phyloP scores from a whole-genome alignment of 1,284 basidiomycete genomes.

The Irpex lacteus region DNA sequence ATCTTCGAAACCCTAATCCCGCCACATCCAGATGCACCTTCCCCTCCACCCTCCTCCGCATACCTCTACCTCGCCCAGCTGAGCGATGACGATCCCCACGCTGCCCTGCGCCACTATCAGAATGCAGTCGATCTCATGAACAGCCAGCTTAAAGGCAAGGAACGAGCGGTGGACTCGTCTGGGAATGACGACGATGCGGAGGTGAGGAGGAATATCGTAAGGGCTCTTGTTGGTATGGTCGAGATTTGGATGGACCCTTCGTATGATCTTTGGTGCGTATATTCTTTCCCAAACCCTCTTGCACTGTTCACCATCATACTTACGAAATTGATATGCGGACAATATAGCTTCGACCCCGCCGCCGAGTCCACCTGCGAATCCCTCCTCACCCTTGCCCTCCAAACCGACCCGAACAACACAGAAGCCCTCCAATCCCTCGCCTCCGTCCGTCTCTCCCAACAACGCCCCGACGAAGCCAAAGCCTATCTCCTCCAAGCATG shows the following conservation, averaged over 20 bases:
- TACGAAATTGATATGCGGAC: too few species aligned
- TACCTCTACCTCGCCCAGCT: slow-evolving; percentile 92
- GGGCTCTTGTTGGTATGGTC: slow-evolving; percentile 89
- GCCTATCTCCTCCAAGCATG: slow-evolving; percentile 69
- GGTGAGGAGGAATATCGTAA: slow-evolving; percentile 69
- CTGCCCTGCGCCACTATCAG: slow-evolving; percentile 80
- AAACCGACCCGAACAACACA: slow-evolving; percentile 72
- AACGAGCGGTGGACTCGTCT: slow-evolving; percentile 46
- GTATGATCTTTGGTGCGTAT: slow-evolving; percentile 81
- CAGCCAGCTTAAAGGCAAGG: slow-evolving; percentile 69
- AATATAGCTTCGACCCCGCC: slow-evolving; percentile 69
- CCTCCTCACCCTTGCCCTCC: slow-evolving; percentile 70
- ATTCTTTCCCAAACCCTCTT: too few species aligned
- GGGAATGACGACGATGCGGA: slow-evolving; percentile 49
- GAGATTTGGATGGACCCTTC: slow-evolving; percentile 94
- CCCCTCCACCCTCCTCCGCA: slow-evolving; percentile 73
- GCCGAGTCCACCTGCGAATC: slow-evolving; percentile 83
- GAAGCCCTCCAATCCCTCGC: slow-evolving; percentile 84
- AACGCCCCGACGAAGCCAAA: slow-evolving; percentile 79
- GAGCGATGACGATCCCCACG: slow-evolving; percentile 71
- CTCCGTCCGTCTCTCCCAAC: slow-evolving; percentile 88
- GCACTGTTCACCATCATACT: too few species aligned
- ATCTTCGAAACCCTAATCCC: slow-evolving; percentile 64
- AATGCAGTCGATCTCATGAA: slow-evolving; percentile 77
- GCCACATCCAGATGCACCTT: slow-evolving; percentile 54